Percentiles rank a stretch among this genome's conserved stretches.
These are phyloP conservation scores for Blastocystis sp. DNA, from an alignment of 352 stramenopile genomes.

Conservation along the genomic window DNA sequence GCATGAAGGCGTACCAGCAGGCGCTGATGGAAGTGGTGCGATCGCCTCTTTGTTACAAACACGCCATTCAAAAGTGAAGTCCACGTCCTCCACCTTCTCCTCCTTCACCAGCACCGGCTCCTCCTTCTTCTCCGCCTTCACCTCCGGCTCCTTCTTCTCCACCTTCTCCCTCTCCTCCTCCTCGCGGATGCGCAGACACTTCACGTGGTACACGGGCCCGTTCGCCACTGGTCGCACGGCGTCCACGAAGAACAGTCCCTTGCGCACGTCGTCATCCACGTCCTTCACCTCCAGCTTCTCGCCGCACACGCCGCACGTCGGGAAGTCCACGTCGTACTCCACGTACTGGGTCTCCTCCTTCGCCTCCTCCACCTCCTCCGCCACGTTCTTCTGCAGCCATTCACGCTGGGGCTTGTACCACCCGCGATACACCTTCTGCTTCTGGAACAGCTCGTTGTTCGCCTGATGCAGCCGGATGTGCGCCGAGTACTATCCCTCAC, in stretches of 20 bases:
- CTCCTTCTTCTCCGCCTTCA: not conserved
- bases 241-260: slow-evolving; percentile 53
- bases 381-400: not conserved
- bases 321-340: slow-evolving; percentile 37
- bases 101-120: not conserved
- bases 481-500: slow-evolving; percentile 26
- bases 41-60: slow-evolving; percentile 31
- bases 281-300: slow-evolving; percentile 44
- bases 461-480: slow-evolving; percentile 6
- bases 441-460: slow-evolving; percentile 33
- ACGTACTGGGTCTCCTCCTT: slow-evolving; percentile 9
- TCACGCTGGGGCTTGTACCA: slow-evolving; percentile 22
- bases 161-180: slow-evolving; percentile 14
- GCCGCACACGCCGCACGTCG: slow-evolving; percentile 20
- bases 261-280: slow-evolving; percentile 26
- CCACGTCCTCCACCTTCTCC: not conserved
- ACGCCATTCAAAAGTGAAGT: slow-evolving; percentile 3
- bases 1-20: slow-evolving; percentile 43
- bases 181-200: slow-evolving; percentile 16
- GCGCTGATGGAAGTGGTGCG: slow-evolving; percentile 10
- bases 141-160: slow-evolving; percentile 1
- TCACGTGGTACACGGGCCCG: slow-evolving; percentile 36
- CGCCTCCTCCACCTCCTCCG: not conserved
- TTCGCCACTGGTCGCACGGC: slow-evolving; percentile 14
- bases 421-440: slow-evolving; percentile 37